A percentile compares a stretch with the other conserved stretches of the same genome.
These are phyloP conservation scores for Tolypocladium inflatum DNA, from an alignment of 2,329 filamentous ascomycete genomes.

Conservation along the genomic window DNA sequence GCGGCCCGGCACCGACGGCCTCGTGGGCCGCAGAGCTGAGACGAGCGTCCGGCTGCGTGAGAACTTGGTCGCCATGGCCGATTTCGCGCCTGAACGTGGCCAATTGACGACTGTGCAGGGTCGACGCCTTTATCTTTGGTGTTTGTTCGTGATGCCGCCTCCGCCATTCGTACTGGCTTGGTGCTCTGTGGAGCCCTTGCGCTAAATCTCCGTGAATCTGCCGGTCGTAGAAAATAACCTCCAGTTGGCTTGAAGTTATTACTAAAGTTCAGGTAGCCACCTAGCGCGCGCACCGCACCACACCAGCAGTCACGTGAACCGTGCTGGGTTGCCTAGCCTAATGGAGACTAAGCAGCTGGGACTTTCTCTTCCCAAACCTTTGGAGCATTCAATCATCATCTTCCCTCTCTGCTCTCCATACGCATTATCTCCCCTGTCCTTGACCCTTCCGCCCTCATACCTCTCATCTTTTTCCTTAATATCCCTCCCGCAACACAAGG, in stretches of 20 bases:
- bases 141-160: neutral
- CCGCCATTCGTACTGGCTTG: too few species aligned
- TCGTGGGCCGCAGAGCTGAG: constrained; percentile 45
- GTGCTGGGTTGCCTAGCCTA: constrained; percentile 2
- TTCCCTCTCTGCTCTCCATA: constrained; percentile 2
- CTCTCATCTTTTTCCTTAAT: constrained; percentile 7
- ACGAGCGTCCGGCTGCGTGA: constrained; percentile 46
- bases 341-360: constrained; percentile 11
- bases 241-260: neutral
- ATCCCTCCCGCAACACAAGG: constrained; percentile 8
- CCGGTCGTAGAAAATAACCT: constrained; percentile 16
- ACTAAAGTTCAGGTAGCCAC: neutral
- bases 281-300: neutral
- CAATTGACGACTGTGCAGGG: constrained; percentile 30
- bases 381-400: constrained; percentile 7
- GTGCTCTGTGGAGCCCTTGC: neutral
- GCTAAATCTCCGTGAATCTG: constrained; percentile 16
- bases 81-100: constrained; percentile 22
- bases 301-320: constrained; percentile 11
- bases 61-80: constrained; percentile 52
- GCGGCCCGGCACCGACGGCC: constrained; percentile 30
- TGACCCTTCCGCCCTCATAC: constrained; percentile 9
- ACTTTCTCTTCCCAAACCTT: constrained; percentile 10
- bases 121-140: neutral
- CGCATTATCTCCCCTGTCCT: constrained; percentile 11